Evolutionary conservation across 1,284 basidiomycete species (phyloP).

Genomic region (Tetrapyrgos nigripes): DNA sequence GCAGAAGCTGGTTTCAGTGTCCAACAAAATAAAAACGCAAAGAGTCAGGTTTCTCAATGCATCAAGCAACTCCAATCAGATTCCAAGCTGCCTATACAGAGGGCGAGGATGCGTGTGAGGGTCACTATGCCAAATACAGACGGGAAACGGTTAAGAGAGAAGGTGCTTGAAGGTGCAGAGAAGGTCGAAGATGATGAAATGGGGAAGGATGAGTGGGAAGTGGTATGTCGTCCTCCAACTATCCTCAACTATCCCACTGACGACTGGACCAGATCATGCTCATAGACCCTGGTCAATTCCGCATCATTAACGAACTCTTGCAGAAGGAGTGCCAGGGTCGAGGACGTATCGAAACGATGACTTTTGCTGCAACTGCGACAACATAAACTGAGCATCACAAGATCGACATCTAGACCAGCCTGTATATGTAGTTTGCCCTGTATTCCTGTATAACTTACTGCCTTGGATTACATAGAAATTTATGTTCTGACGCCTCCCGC

Average conservation of each 20-base stretch:
- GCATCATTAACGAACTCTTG: conserved; percentile 87
- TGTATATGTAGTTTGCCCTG: conserved; percentile 14
- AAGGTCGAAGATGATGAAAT: conserved; percentile 88
- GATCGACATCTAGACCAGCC: too few relatives aligned
- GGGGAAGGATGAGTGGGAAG: conserved; percentile 84
- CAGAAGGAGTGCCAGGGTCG: conserved; percentile 90
- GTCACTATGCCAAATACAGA: conserved; percentile 82
- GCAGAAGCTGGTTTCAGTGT: conserved; percentile 92
- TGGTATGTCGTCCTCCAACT: conserved; percentile 56
- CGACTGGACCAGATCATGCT: conserved; percentile 70
- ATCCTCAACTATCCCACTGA: not conserved
- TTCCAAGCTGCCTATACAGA: conserved; percentile 88
- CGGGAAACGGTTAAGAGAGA: conserved; percentile 75
- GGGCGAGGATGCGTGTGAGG: conserved; percentile 92
- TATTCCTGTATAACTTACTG: conserved; percentile 1
- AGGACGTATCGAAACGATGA: conserved; percentile 84
- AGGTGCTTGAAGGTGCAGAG: conserved; percentile 77
- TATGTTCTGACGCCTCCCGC: conserved; percentile 48
- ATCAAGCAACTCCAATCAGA: conserved; percentile 85
- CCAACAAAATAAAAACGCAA: conserved; percentile 88
- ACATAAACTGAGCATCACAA: too few relatives aligned
- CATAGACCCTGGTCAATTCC: conserved; percentile 94
- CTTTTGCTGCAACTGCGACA: conserved; percentile 67
- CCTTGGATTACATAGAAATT: not conserved
- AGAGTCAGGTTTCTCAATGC: conserved; percentile 93